Conservation (phyloP, 805 yeast genomes). For the Kuraishia borneana region DNA sequence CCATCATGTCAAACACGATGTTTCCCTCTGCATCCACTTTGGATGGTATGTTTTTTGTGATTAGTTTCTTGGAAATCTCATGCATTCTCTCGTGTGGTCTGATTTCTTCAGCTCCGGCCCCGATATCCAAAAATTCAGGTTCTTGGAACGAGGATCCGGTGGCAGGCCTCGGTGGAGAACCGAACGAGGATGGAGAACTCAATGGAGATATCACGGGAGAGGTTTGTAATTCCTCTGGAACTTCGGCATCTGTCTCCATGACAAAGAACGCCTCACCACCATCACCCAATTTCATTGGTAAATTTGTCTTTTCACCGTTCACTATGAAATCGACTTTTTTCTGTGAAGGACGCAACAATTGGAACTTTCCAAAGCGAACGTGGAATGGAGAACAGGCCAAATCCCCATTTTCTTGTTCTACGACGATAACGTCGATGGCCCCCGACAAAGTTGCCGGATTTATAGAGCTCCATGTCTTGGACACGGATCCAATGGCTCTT, state of each 20-base stretch:
- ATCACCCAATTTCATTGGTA: conserved; percentile 95
- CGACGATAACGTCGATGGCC: conserved; percentile 92
- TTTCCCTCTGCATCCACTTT: conserved; percentile 85
- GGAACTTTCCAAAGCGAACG: conserved; percentile 91
- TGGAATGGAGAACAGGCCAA: conserved; percentile 90
- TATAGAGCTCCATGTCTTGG: conserved; percentile 93
- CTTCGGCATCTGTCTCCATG: conserved; percentile 67
- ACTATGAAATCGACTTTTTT: conserved; percentile 86
- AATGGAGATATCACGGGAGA: conserved; percentile 73
- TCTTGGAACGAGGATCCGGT: conserved; percentile 22
- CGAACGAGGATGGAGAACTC: conserved; percentile 31
- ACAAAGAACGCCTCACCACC: conserved; percentile 98
- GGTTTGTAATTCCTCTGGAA: conserved; percentile 72
- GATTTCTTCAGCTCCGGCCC: conserved; percentile 14
- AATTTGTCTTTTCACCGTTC: conserved; percentile 67
- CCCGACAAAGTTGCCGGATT: conserved; percentile 96
- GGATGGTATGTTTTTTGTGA: conserved; percentile 72
- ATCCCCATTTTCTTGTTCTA: conserved; percentile 72
- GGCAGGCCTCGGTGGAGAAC: conserved; percentile 5
- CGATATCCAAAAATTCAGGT: conserved; percentile 40
- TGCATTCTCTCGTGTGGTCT: conserved; percentile 35
- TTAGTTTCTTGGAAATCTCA: conserved; percentile 52
- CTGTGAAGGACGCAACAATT: conserved; percentile 85
- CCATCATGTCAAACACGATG: conserved; percentile 85
- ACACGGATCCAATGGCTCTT: conserved; percentile 87